phyloP scores from a whole-genome alignment of 1,284 basidiomycete species.

The Naganishia sp. region DNA sequence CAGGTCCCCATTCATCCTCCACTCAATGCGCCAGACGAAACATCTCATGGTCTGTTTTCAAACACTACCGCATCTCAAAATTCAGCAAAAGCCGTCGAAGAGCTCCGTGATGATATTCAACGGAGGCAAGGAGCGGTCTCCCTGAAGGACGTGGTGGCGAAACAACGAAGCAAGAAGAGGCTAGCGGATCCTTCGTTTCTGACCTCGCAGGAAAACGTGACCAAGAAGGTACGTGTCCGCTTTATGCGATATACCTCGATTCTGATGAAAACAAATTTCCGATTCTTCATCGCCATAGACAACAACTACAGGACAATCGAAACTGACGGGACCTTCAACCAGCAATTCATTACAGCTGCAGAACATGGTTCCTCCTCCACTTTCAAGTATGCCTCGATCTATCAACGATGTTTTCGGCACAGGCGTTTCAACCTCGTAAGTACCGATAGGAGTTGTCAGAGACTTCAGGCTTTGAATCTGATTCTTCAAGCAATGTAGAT shows the following conservation, averaged over 20 bases:
- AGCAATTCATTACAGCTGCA: neutral
- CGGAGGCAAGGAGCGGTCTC: constrained; percentile 1
- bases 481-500: too few relatives aligned
- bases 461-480: too few relatives aligned
- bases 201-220: neutral
- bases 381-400: too few relatives aligned
- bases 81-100: too few relatives aligned
- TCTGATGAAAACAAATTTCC: neutral
- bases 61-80: neutral
- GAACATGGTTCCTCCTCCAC: neutral
- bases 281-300: neutral
- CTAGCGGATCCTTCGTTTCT: neutral
- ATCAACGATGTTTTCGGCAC: too few relatives aligned
- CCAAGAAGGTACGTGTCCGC: neutral
- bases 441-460: too few relatives aligned
- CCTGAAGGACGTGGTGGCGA: neutral
- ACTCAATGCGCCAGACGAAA: too few relatives aligned
- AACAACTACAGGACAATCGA: neutral
- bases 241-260: neutral
- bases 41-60: too few relatives aligned
- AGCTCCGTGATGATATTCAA: neutral
- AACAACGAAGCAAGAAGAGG: constrained; percentile 8
- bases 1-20: too few relatives aligned
- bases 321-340: too few relatives aligned
- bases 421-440: too few relatives aligned